Base-by-base conservation (phyloP, 2,329 filamentous ascomycete species). In the Hirsutella minnesotensis region DNA sequence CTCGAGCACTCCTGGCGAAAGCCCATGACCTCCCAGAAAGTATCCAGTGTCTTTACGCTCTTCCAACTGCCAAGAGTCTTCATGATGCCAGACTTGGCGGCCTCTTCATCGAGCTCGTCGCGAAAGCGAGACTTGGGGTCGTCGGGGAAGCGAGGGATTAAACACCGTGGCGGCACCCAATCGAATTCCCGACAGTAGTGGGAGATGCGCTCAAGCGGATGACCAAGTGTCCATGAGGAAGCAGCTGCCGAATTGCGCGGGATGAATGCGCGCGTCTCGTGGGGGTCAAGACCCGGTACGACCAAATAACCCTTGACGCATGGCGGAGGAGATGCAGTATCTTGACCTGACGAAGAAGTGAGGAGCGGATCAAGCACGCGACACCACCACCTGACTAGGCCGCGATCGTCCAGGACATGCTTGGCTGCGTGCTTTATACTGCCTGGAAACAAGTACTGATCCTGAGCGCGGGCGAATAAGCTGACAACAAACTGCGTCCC, bases 21-120 rank as follows among this genome's bases (percentile, higher is more conserved):
- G 0, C 89, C 83, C 90, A 98, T 96, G 74, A 94, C 84, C 48
- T 98, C 92, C 92, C 92, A 98, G 56, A 98, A 98, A 51, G 89
- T 81, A n/a, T 89, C 85, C 34, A 98, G 66, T 0, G 79, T 84
- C 57, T 75, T 81, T 20, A 95, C 80, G 46, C 83, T 88, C 57
- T 80, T 84, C 92, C 92, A 98, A 44, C 77, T 72, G 0, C 84
- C 84, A 3, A 67, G 65, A 21, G 68, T 71, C 50, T 76, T 74
- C 50, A 73, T 64, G 42, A 65, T 65, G 5, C 64, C 64, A 2
- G 74, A 69, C 24, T 77, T 76, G 1, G 76, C 72, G 0, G 85
- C 72, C 56, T 94, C 87, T 27, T 90, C 85, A 54, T 98, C 90
- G 4, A 98, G 67, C 56, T 96, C 90, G 46, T 86, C 76, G 38